Percentiles rank a stretch among this genome's conserved stretches.
These are phyloP conservation scores for Beauveria sp. DNA, from an alignment of 2,329 filamentous ascomycete genomes.

Conservation along the genomic window DNA sequence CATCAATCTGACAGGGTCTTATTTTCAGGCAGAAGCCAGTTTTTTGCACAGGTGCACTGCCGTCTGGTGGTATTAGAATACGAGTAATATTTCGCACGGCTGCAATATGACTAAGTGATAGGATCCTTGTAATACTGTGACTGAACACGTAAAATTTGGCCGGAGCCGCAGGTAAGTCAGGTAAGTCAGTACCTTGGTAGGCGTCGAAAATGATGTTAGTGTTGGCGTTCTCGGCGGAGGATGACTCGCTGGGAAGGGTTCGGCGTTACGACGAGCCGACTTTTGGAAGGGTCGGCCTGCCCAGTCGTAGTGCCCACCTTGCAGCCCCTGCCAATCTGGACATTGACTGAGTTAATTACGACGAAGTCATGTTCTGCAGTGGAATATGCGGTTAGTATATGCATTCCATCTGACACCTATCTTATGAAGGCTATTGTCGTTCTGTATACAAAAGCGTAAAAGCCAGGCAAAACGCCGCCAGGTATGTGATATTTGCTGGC, in stretches of 20 bases:
- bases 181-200: not conserved
- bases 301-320: not conserved
- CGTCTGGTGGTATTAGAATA: not conserved
- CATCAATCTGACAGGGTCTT: not conserved
- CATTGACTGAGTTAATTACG: too few species aligned
- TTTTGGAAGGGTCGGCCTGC: not conserved
- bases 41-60: not conserved
- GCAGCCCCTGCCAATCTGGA: not conserved
- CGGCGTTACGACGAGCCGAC: slow-evolving; percentile 3
- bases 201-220: not conserved
- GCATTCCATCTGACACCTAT: too few species aligned
- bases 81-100: not conserved
- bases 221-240: not conserved
- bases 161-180: not conserved
- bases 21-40: not conserved
- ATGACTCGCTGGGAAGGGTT: not conserved
- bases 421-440: too few species aligned
- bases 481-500: not conserved
- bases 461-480: not conserved
- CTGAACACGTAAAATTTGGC: not conserved
- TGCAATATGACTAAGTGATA: not conserved
- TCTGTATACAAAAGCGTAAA: too few species aligned
- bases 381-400: too few species aligned
- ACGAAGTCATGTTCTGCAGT: too few species aligned
- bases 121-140: not conserved